Evolutionary conservation across 78 protist species (phyloP).

Genomic region (Isochrysis galbana): DNA sequence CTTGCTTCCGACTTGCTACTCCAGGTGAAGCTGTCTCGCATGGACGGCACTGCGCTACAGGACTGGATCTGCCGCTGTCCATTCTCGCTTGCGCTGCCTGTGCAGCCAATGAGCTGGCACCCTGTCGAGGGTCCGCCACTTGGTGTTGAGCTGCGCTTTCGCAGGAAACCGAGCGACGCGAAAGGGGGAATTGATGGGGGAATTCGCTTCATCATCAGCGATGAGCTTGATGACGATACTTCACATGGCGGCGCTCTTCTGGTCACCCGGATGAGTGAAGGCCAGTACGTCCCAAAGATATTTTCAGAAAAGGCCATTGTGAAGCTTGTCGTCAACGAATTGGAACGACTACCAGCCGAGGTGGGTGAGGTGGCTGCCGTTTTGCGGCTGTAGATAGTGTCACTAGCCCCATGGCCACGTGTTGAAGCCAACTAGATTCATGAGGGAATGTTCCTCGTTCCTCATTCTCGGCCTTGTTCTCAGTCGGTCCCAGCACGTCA

Average conservation of each 20-base stretch:
- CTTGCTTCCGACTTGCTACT: too few species aligned
- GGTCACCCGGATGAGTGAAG: background rate
- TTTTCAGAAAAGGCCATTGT: background rate
- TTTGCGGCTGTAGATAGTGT: background rate
- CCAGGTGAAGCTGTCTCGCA: too few species aligned
- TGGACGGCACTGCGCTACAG: too few species aligned
- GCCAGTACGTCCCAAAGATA: background rate
- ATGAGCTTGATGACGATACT: background rate
- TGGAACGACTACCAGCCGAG: background rate
- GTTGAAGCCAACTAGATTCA: too few species aligned
- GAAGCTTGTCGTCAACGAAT: background rate
- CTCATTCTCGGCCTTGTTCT: too few species aligned
- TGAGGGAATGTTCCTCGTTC: too few species aligned
- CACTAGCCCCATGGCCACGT: too few species aligned
- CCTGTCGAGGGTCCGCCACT: background rate
- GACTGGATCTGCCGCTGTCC: background rate
- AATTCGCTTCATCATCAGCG: background rate
- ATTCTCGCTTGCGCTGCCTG: background rate
- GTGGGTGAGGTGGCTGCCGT: background rate
- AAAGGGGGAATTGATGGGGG: background rate
- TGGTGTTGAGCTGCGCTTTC: background rate
- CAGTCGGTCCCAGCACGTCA: too few species aligned
- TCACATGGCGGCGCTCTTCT: background rate
- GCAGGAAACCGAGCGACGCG: background rate
- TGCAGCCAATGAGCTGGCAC: background rate